A percentile compares a stretch with the other conserved stretches of the same genome.
Evolutionary conservation across 805 yeast species (phyloP).

Genomic region (Saturnispora ahearnii): DNA sequence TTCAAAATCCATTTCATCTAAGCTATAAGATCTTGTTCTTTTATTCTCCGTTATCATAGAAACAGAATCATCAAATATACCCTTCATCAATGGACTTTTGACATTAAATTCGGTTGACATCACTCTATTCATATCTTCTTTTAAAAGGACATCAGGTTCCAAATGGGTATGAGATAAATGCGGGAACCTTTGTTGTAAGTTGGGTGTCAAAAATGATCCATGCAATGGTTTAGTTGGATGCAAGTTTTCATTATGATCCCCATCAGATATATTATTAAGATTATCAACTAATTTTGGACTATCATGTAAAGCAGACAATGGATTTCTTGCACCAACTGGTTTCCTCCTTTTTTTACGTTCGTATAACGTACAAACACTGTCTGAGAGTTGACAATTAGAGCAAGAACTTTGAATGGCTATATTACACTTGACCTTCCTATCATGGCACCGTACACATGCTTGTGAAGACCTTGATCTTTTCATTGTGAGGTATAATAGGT

Average conservation of each 20-base stretch:
- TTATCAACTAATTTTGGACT: not conserved
- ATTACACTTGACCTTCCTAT: constrained; percentile 69
- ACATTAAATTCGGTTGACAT: constrained; percentile 10
- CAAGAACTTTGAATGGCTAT: constrained; percentile 40
- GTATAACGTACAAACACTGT: constrained; percentile 51
- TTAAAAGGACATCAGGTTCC: constrained; percentile 20
- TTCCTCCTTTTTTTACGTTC: constrained; percentile 35
- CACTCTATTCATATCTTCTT: constrained; percentile 14
- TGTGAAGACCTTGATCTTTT: constrained; percentile 54
- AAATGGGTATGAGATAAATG: constrained; percentile 17
- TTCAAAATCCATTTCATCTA: constrained; percentile 44
- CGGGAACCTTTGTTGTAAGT: constrained; percentile 19
- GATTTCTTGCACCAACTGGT: not conserved
- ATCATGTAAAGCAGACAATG: not conserved
- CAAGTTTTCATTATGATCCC: not conserved
- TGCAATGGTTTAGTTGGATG: constrained; percentile 1
- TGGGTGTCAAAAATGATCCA: constrained; percentile 14
- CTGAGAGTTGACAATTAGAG: constrained; percentile 60
- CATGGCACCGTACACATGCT: constrained; percentile 67
- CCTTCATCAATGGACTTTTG: constrained; percentile 19
- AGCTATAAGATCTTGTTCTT: constrained; percentile 17
- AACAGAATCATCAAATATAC: constrained; percentile 15
- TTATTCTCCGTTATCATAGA: constrained; percentile 13
- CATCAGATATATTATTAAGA: not conserved
- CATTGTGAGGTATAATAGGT: not conserved